Conservation (phyloP, 202 grass and related monocot species). For the Setaria viridis region DNA sequence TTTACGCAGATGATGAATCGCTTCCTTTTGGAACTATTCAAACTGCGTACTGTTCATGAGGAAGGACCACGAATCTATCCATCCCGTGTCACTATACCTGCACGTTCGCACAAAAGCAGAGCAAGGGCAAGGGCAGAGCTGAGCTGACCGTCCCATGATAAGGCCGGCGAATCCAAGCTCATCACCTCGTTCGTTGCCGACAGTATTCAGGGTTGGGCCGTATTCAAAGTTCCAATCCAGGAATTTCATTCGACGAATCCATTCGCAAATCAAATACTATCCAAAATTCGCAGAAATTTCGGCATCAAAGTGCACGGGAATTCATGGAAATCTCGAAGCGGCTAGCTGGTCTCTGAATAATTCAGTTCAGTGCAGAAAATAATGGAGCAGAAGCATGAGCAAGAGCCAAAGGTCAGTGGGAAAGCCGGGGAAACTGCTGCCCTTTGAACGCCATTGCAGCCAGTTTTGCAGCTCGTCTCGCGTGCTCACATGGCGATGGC, state of each 20-base stretch:
- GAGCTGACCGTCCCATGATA: conserved; percentile 31
- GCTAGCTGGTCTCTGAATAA: too few relatives aligned
- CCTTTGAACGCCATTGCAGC: conserved; percentile 3
- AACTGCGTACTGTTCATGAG: conserved; percentile 26
- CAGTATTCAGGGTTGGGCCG: background rate
- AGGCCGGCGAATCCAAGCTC: conserved; percentile 18
- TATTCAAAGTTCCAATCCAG: background rate
- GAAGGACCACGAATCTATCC: conserved; percentile 46
- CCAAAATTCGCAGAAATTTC: background rate
- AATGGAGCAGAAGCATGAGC: background rate
- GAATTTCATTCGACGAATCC: background rate
- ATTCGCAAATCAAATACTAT: background rate
- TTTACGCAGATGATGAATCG: background rate
- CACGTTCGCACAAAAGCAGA: conserved; percentile 54
- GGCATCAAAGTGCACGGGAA: too few relatives aligned
- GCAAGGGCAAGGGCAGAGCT: background rate
- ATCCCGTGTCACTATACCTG: conserved; percentile 34
- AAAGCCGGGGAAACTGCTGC: conserved; percentile 33
- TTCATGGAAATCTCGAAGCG: background rate
- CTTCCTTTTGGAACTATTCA: background rate
- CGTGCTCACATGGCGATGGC: conserved; percentile 28
- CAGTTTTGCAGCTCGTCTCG: background rate
- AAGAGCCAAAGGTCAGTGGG: background rate
- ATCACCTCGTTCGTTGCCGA: conserved; percentile 38
- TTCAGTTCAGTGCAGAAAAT: background rate